Evolutionary conservation across 305 asterid species (phyloP).

Genomic region (Rubia occidens): DNA sequence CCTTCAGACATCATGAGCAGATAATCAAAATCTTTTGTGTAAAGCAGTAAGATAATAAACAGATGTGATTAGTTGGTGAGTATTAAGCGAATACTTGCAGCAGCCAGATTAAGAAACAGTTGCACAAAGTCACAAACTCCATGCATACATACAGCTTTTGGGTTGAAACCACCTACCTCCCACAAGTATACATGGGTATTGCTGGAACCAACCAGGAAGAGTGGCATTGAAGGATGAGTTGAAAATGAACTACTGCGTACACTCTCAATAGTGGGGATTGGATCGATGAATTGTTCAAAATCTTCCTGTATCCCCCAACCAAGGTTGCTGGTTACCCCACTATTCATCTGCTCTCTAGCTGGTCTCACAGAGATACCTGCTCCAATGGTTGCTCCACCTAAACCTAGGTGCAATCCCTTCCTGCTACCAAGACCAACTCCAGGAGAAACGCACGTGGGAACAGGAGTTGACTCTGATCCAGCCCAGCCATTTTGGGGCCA

Average conservation of each 20-base stretch:
- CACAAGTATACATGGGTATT: conserved; percentile 87
- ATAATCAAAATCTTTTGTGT: neutral
- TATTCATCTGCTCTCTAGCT: conserved; percentile 43
- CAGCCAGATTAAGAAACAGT: neutral
- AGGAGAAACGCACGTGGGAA: conserved; percentile 68
- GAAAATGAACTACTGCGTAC: conserved; percentile 74
- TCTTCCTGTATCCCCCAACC: conserved; percentile 92
- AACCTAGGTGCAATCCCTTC: conserved; percentile 60
- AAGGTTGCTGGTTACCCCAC: conserved; percentile 55
- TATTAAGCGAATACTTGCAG: conserved; percentile 4
- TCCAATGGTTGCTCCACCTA: conserved; percentile 84
- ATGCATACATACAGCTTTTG: neutral
- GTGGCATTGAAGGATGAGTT: conserved; percentile 85
- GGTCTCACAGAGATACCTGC: conserved; percentile 42
- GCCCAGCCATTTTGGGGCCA: conserved; percentile 98
- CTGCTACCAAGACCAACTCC: conserved; percentile 76
- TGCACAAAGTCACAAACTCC: neutral
- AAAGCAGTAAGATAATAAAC: neutral
- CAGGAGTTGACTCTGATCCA: conserved; percentile 63
- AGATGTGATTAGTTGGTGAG: neutral
- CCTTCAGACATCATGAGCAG: neutral
- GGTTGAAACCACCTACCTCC: conserved; percentile 54
- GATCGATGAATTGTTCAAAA: conserved; percentile 77
- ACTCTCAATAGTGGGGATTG: conserved; percentile 74
- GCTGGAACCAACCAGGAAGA: conserved; percentile 95